Percentiles rank a stretch among this genome's conserved stretches.
Evolutionary conservation across 306 rosid species (phyloP).

Genomic region (Acacia confusa): DNA sequence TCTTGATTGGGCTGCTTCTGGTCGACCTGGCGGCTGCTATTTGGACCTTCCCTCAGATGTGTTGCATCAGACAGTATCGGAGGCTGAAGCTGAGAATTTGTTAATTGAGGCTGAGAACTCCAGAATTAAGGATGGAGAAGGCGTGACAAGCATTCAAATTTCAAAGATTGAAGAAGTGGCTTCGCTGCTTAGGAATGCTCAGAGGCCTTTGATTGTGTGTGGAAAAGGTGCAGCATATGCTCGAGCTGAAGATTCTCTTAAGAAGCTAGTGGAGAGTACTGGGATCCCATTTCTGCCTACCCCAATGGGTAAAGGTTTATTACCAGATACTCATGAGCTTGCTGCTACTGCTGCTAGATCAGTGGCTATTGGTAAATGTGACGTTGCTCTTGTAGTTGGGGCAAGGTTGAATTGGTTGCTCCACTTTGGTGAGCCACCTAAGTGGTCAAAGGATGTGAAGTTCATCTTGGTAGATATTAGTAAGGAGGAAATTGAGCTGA

Average conservation of each 20-base stretch:
- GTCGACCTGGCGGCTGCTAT: conserved; percentile 88
- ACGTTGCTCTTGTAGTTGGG: conserved; percentile 86
- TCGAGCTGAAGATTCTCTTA: conserved; percentile 63
- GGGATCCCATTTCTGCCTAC: conserved; percentile 95
- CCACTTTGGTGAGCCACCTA: conserved; percentile 93
- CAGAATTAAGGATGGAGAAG: not conserved
- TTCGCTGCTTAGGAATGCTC: conserved; percentile 56
- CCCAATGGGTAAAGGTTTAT: conserved; percentile 91
- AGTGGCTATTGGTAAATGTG: conserved; percentile 84
- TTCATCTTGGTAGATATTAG: conserved; percentile 79
- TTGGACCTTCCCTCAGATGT: conserved; percentile 89
- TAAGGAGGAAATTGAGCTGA: conserved; percentile 69
- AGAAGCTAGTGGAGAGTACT: conserved; percentile 66
- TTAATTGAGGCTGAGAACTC: conserved; percentile 43
- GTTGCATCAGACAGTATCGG: conserved; percentile 58
- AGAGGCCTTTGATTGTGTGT: conserved; percentile 81
- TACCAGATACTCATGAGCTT: conserved; percentile 76
- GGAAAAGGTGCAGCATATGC: conserved; percentile 95
- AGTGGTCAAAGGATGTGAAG: conserved; percentile 86
- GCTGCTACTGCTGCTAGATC: conserved; percentile 94
- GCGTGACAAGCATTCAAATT: not conserved
- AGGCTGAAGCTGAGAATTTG: conserved; percentile 62
- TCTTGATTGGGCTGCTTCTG: conserved; percentile 48
- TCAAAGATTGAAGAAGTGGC: conserved; percentile 54
- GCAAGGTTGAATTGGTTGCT: conserved; percentile 89